Evolutionary conservation across 2,329 filamentous ascomycete species (phyloP).

Genomic region (Epichloe typhina): DNA sequence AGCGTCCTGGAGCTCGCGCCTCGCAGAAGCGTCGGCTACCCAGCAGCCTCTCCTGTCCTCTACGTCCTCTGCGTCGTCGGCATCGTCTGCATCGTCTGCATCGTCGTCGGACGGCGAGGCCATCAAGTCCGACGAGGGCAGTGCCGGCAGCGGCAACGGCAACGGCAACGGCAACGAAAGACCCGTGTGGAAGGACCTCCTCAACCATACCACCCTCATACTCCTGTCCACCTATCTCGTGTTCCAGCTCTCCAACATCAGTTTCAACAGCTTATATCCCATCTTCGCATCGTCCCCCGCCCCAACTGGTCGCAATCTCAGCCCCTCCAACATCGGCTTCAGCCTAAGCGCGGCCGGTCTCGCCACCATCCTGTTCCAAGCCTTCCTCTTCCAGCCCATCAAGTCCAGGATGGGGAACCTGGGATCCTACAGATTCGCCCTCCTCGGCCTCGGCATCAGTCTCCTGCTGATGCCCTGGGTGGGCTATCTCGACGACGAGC

Average conservation of each 20-base stretch:
- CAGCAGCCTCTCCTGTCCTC: slow-evolving; percentile 20
- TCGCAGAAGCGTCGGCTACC: slow-evolving; percentile 13
- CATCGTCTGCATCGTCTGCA: slow-evolving; percentile 4
- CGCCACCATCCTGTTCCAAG: slow-evolving; percentile 81
- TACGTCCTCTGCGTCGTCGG: slow-evolving; percentile 10
- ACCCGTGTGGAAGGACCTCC: slow-evolving; percentile 40
- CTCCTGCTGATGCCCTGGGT: slow-evolving; percentile 86
- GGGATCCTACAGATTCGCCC: slow-evolving; percentile 63
- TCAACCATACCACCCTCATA: slow-evolving; percentile 70
- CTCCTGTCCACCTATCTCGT: slow-evolving; percentile 79
- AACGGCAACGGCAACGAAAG: slow-evolving; percentile 12
- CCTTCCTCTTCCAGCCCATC: slow-evolving; percentile 68
- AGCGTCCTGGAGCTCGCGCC: slow-evolving; percentile 25
- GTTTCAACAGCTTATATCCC: slow-evolving; percentile 89
- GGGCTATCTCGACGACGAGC: slow-evolving; percentile 54
- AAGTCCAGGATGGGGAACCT: slow-evolving; percentile 74
- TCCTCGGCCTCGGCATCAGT: slow-evolving; percentile 68
- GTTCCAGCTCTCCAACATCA: slow-evolving; percentile 88
- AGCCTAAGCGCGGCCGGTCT: slow-evolving; percentile 73
- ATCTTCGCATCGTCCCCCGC: slow-evolving; percentile 69
- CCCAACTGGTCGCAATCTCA: slow-evolving; percentile 64
- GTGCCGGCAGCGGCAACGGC: slow-evolving; percentile 13
- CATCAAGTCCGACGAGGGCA: slow-evolving; percentile 11
- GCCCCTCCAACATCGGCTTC: slow-evolving; percentile 70
- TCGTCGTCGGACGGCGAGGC: slow-evolving; percentile 7